Conservation (phyloP, 2,329 filamentous ascomycete species). For the Incumbomyces delicatus region DNA sequence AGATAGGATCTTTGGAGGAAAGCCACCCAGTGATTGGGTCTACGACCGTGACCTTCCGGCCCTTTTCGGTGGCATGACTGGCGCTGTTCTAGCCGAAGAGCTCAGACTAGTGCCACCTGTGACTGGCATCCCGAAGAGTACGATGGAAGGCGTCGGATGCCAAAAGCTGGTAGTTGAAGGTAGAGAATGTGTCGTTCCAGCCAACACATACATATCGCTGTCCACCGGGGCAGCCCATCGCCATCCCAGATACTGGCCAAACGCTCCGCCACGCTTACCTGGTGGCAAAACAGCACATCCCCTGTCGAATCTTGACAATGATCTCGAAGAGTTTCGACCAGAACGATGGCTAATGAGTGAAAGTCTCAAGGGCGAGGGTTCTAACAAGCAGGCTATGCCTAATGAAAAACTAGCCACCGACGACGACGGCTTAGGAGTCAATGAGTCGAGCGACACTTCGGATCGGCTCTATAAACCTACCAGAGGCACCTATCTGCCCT, state of each 20-base stretch:
- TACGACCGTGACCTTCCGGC: conserved; percentile 57
- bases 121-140: conserved; percentile 60
- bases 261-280: conserved; percentile 30
- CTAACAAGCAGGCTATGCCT: not conserved
- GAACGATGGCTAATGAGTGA: conserved; percentile 55
- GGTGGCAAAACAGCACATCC: conserved; percentile 26
- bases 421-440: conserved; percentile 36
- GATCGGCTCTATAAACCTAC: conserved; percentile 49
- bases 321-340: conserved; percentile 59
- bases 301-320: conserved; percentile 32
- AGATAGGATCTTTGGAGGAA: conserved; percentile 46
- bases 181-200: conserved; percentile 49
- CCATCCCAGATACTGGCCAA: conserved; percentile 65
- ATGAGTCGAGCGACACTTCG: conserved; percentile 52
- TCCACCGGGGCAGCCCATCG: conserved; percentile 49
- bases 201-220: conserved; percentile 47
- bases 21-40: conserved; percentile 50
- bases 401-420: conserved; percentile 1
- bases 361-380: conserved; percentile 15
- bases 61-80: conserved; percentile 60
- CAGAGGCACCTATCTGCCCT: conserved; percentile 46
- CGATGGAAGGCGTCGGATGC: conserved; percentile 24
- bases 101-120: conserved; percentile 64
- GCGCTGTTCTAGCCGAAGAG: conserved; percentile 68
- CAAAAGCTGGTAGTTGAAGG: conserved; percentile 54